Evolutionary conservation across 495 filamentous ascomycete species (phyloP), one percentile per base, ranked within the genome.

Genomic region (Opeltia flavorubescens): DNA sequence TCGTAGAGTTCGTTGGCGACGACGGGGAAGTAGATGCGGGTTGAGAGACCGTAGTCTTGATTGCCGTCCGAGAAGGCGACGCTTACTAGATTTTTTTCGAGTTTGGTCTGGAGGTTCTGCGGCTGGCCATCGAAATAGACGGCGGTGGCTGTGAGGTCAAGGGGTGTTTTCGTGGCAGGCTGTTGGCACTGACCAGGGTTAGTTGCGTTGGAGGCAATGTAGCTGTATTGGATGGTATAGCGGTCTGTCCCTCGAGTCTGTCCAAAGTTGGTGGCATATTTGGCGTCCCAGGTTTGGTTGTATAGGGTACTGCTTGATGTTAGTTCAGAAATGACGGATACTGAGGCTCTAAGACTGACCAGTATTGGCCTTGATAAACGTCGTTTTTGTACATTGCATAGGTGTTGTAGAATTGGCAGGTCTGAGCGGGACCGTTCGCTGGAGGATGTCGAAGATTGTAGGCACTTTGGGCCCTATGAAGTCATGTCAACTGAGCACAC

Each of bases 241-340:
- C 44, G 24, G 27, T 55, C 50, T 9, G n/a, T 28, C 11, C 49
- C 50, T 26, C 52, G 20, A 11, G 20, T 51, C 35, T 57, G 55
- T 17, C 55, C 55, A 17, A 28, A 43, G 44, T 57, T 57, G n/a
- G 44, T 52, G 21, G 52, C 52, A 35, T 51, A 57, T 26, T 28
- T 41, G 21, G 41, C 42, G 35, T 43, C 31, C 55, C 55, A 57
- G 23, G 36, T 38, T 43, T 51, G 42, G 35, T 9, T 33, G 30
- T 33, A 33, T n/a, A 33, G 30, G 9, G 30, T n/a, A 33, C 30
- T 33, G 30, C 9, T 33, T 33, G 30, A 9, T 33, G 15, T 33
- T n/a, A 33, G 30, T 9, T 9, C 15, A 33, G 9, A 33, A 33
- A 9, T 33, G 9, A n/a, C n/a, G n/a, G n/a, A 9, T 9, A 9